A percentile compares a stretch with the other conserved stretches of the same genome.
These are phyloP conservation scores for Aspergillus sp. DNA, from an alignment of 2,329 filamentous ascomycete species.

Conservation along the genomic window DNA sequence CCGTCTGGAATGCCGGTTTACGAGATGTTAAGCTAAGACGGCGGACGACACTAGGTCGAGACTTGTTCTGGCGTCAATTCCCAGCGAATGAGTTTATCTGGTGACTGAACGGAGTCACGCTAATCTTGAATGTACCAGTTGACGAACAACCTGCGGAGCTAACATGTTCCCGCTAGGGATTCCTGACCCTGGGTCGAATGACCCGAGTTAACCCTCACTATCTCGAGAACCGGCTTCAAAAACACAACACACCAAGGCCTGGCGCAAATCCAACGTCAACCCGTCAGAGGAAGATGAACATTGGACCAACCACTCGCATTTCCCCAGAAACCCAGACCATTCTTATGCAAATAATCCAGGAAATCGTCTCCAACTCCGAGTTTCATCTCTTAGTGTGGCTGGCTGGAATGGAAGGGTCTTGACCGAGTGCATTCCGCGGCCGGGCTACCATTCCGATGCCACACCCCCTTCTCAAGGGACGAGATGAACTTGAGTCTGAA, in stretches of 20 bases:
- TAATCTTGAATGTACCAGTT: neutral
- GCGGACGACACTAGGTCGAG: neutral
- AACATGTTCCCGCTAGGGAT: neutral
- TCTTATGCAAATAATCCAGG: too few species aligned
- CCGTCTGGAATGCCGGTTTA: neutral
- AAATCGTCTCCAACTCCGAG: neutral
- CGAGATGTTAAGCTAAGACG: neutral
- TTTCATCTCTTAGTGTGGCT: neutral
- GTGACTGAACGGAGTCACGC: neutral
- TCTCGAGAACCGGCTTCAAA: neutral
- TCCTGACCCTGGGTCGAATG: too few species aligned
- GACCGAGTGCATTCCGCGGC: neutral
- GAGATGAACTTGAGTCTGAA: neutral
- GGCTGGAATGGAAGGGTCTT: neutral
- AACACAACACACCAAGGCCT: neutral
- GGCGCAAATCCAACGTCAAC: neutral
- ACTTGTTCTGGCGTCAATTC: neutral
- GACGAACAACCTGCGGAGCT: neutral
- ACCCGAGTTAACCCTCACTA: neutral
- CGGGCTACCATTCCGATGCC: neutral
- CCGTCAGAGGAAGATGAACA: neutral
- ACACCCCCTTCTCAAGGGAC: neutral
- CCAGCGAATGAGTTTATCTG: neutral
- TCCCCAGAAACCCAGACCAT: neutral
- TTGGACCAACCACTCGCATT: neutral